Percentiles rank a stretch among this genome's conserved stretches.
phyloP scores from a whole-genome alignment of 164 flowering plant genomes.

The Chimonanthus praecox region DNA sequence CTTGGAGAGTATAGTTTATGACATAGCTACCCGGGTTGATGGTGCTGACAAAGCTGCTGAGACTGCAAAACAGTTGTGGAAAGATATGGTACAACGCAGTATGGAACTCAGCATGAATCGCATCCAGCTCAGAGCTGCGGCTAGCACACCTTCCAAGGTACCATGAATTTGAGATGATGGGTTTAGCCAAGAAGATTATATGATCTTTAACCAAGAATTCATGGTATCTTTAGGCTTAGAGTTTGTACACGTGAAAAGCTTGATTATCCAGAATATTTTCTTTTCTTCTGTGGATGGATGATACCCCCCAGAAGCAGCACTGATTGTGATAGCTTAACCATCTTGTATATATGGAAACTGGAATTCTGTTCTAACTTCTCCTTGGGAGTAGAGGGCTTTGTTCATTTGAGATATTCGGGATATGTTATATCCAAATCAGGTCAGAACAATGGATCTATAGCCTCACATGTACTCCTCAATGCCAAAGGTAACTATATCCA shows the following conservation, averaged over 20 bases:
- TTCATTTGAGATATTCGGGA: no score
- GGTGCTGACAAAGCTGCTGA: conserved; percentile 69
- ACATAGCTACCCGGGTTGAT: conserved; percentile 54
- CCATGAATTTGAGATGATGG: neutral
- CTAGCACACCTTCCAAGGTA: neutral
- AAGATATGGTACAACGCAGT: conserved; percentile 69
- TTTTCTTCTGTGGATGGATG: neutral
- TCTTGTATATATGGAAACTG: neutral
- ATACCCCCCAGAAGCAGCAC: no score
- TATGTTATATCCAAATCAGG: no score
- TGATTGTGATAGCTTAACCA: neutral
- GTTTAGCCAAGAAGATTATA: neutral
- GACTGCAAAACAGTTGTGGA: conserved; percentile 58
- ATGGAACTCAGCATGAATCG: conserved; percentile 54
- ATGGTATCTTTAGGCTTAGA: neutral
- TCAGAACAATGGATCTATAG: no score
- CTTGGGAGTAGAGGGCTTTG: no score
- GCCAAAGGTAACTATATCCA: no score
- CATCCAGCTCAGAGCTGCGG: conserved; percentile 34
- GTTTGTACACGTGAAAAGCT: neutral
- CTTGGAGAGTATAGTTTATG: conserved; percentile 56
- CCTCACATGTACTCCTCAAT: no score
- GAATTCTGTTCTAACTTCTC: neutral
- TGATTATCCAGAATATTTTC: neutral
- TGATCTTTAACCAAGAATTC: neutral